phyloP scores from a whole-genome alignment of 2,329 filamentous ascomycete species.

The Drechslerella coelobrocha region DNA sequence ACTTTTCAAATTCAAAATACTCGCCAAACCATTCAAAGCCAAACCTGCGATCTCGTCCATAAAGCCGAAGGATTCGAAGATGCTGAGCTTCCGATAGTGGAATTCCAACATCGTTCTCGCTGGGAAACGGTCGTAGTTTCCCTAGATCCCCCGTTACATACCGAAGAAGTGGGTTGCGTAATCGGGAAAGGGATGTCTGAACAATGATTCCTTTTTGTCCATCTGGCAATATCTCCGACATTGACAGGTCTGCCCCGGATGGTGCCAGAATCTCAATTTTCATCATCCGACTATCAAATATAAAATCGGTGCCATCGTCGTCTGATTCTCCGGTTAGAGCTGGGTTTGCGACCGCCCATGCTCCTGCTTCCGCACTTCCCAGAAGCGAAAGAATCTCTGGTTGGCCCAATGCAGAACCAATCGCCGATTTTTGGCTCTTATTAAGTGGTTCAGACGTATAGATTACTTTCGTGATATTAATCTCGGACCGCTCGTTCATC shows the following conservation, averaged over 20 bases:
- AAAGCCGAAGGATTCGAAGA: constrained; percentile 58
- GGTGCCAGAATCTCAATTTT: constrained; percentile 58
- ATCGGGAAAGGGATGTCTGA: constrained; percentile 59
- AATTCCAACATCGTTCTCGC: background rate
- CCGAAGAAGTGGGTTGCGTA: constrained; percentile 61
- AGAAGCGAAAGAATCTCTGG: constrained; percentile 54
- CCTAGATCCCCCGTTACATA: constrained; percentile 61
- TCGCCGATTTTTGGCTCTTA: constrained; percentile 53
- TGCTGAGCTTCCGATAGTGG: constrained; percentile 51
- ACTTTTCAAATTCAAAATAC: constrained; percentile 58
- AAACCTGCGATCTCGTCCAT: constrained; percentile 58
- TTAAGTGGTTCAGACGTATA: constrained; percentile 61
- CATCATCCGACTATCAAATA: constrained; percentile 58
- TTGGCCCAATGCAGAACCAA: too few relatives aligned
- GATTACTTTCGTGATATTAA: constrained; percentile 59
- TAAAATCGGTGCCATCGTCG: constrained; percentile 56
- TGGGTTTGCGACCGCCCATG: constrained; percentile 57
- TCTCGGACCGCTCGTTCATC: constrained; percentile 29
- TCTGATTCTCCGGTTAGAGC: constrained; percentile 54
- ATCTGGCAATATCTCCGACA: constrained; percentile 51
- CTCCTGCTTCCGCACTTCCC: constrained; percentile 61
- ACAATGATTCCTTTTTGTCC: constrained; percentile 59
- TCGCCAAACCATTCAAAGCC: constrained; percentile 60
- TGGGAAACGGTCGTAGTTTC: constrained; percentile 58
- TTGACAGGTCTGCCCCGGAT: constrained; percentile 28